Base-by-base conservation (phyloP, 1,139 yeast genomes). In the Candida dubliniensis region DNA sequence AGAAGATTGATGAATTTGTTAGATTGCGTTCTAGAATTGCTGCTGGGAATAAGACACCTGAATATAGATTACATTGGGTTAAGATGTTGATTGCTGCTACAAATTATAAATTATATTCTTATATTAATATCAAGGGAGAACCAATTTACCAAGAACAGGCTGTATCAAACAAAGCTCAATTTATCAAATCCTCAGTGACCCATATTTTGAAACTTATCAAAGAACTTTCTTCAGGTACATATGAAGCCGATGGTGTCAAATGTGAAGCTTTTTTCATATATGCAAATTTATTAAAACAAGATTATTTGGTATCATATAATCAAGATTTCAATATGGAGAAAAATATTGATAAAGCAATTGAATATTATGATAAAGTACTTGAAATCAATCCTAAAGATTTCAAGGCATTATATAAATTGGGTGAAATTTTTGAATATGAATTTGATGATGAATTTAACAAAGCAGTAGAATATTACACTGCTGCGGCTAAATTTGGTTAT, bases 51-150 rank as follows among this genome's bases (percentile, higher is more conserved):
- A 74, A 74, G 53, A 58, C 75, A 1, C 59, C 66, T 38, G 77
- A 72, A 46, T 73, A 61, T 54, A 59, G 79, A 42, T 59, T 73
- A 41, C 63, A 66, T 52, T 74, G 79, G 79, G 66, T 69, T 31
- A 70, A 71, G 49, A 70, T 69, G 76, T 62, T 74, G 52, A 64
- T 74, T 33, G 55, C 57, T 27, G 76, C 78, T 10, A 66, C 73
- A 31, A 73, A 71, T 52, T 66, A 57, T 53, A 66, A 67, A 51
- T 60, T 74, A 29, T 74, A 69, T 50, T 61, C 71, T 8, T 72
- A 66, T 49, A 67, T 74, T 45, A 74, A 71, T 53, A 71, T 74
- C 45, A 71, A 70, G 56, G 79, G 79, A 18, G 76, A 72, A 46
- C 61, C 62, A 12, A 58, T 70, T n/a, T 47, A 56, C 3, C 58